These are phyloP conservation scores for Suaeda aralocaspica DNA, from an alignment of 148 eudicot species.

Conservation along the genomic window DNA sequence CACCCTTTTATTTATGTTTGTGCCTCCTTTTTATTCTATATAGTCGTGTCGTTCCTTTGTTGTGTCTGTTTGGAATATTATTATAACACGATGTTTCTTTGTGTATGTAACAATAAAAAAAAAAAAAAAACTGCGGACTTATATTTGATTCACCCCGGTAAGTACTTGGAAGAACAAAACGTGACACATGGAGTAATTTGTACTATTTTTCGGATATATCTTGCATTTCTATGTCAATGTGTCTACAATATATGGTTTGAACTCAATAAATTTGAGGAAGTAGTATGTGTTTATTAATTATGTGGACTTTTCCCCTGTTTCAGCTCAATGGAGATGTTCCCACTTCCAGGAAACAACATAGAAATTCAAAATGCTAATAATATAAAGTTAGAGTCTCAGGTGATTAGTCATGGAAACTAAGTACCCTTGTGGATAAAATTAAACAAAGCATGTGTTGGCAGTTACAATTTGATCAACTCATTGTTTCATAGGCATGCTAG, in stretches of 20 bases:
- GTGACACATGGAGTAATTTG: too few species aligned
- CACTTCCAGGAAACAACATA: constrained; percentile 32
- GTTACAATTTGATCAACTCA: too few species aligned
- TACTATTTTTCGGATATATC: too few species aligned
- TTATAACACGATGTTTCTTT: too few species aligned
- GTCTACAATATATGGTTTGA: neutral
- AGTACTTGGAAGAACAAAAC: too few species aligned
- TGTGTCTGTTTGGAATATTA: too few species aligned
- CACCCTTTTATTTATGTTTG: neutral
- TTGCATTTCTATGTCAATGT: neutral
- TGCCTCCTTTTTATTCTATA: neutral
- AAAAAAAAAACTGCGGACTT: too few species aligned
- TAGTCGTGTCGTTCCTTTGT: too few species aligned
- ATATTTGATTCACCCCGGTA: too few species aligned
- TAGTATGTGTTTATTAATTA: neutral
- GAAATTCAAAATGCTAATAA: constrained; percentile 16
- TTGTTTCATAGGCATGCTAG: too few species aligned
- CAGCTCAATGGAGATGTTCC: constrained; percentile 41
- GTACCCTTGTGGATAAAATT: neutral
- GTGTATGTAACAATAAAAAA: too few species aligned
- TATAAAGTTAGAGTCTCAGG: neutral
- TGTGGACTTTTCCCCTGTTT: neutral
- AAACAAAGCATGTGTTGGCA: too few species aligned
- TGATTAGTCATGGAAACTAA: neutral
- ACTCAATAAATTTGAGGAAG: neutral